Evolutionary conservation across 148 eudicot genomes (phyloP), one percentile per base, ranked within the genome.

Genomic region (Rhododendron kiyosumense): DNA sequence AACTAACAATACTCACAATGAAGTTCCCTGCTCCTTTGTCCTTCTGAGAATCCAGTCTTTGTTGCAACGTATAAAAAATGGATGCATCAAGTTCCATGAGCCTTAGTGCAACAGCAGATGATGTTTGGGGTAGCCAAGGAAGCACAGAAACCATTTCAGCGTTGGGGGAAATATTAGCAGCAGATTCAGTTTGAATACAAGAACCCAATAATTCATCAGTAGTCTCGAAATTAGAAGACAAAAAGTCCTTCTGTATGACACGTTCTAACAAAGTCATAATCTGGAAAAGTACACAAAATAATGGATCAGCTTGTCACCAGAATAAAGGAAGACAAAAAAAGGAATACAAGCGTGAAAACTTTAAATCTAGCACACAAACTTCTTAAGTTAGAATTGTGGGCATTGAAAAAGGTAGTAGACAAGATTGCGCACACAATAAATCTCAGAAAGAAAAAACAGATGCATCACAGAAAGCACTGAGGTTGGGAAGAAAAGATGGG

Each of bases 81-180:
- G 92, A 90, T 75, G 89, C 26, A 85, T 92, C 94, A 84, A 92
- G 85, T 78, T 92, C 94, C 89, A 92, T 86, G 20, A 92, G 91
- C 90, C 94, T 86, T 82, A 92, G 59, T 48, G 91, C 92, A 63
- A 92, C 91, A 73, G 92, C 90, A 74, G 92, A 74, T 51, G 91
- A 81, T 69, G 94, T 89, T 45, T 78, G 89, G 38, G 94, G 94
- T 76, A 96, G 80, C 99, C 99, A 96, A 46, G 98, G 99, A 88
- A 94, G 97, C 48, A 94, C 92, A 85, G 90, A 45, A 86, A 90
- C 91, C 78, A 76, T 74, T 26, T 88, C 93, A 22, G 85, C 85
- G 78, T 41, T 52, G 43, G 85, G 86, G 59, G 59, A 73, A 83
- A 69, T 83, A 87, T 86, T 81, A 85, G 81, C 83, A 86, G 36